These are phyloP conservation scores for Candida tetrigidarum DNA, from an alignment of 1,139 yeast genomes.

Conservation along the genomic window DNA sequence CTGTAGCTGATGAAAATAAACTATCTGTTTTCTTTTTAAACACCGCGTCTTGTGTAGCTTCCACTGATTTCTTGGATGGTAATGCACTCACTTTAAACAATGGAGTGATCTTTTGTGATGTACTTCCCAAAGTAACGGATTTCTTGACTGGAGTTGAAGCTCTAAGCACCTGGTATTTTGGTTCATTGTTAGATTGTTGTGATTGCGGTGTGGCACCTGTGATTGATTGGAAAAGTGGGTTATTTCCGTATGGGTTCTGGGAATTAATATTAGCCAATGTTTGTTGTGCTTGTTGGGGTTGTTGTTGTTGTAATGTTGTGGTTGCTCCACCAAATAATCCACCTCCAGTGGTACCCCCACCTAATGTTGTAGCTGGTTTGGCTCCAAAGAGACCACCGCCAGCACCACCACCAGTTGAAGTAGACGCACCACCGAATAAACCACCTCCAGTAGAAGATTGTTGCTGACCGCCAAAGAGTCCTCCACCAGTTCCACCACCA, in stretches of 20 bases:
- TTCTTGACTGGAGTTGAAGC: constrained; percentile 50
- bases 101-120: constrained; percentile 61
- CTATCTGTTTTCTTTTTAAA: constrained; percentile 20
- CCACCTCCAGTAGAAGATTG: constrained; percentile 22
- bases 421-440: constrained; percentile 43
- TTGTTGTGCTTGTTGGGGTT: constrained; percentile 29
- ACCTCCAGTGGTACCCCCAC: constrained; percentile 16
- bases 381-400: constrained; percentile 38
- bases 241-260: constrained; percentile 75
- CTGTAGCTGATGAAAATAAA: constrained; percentile 47
- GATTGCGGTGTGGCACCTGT: constrained; percentile 26
- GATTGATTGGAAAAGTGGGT: constrained; percentile 61
- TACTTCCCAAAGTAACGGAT: constrained; percentile 60
- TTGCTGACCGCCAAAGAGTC: constrained; percentile 25
- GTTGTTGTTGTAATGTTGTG: constrained; percentile 22
- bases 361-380: constrained; percentile 17
- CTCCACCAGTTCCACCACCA: constrained; percentile 20
- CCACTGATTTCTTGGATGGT: constrained; percentile 18
- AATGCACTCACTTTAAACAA: constrained; percentile 32
- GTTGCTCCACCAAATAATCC: constrained; percentile 46
- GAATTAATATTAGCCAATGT: constrained; percentile 50
- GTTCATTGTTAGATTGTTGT: constrained; percentile 26
- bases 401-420: constrained; percentile 16
- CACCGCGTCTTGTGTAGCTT: constrained; percentile 20
- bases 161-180: constrained; percentile 56